Base-by-base conservation (phyloP, 805 yeast genomes). In the Spathaspora passalidarum region DNA sequence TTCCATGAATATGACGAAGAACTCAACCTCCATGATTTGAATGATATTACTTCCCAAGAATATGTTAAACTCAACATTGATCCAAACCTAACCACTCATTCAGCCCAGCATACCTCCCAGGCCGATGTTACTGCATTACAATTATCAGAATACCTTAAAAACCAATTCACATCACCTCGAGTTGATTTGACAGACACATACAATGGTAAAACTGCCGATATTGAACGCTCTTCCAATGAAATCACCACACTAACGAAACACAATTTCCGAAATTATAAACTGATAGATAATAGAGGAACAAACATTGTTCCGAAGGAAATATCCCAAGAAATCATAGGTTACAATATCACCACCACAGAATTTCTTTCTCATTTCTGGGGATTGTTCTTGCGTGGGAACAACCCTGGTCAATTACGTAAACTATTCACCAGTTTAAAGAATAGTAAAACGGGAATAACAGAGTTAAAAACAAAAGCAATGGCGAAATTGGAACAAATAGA, bases 311-410 rank as follows among this genome's bases (percentile, higher is more conserved):
- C 70, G 2, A 56, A 56, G 3, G 45, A 51, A 8, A 44, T 55
- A 8, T 55, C 58, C 5, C 71, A 69, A 47, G 72, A 68, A 38
- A 62, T 72, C 36, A 59, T 68, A 14, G 57, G 63, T 4, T 65
- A 62, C 52, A 71, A 70, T 49, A 62, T 69, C 43, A 71, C 75
- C 3, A 56, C 66, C n/a, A 63, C 63, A 42, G 77, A 72, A 53
- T 69, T 71, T 45, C 55, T 72, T 19, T 68, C 73, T 40, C 76
- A 71, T 47, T 72, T 72, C 45, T 72, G 77, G 77, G 62, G 65
- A 42, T 47, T 71, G 0, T 72, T 58, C 43, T 55, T 66, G 20
- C 60, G 57, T 43, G 72, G 68, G 5, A 63, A 60, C 44, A 69
- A 68, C 45, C 70, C 75, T 1, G 61, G 43, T 13, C 72, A 68